A percentile compares a stretch with the other conserved stretches of the same genome.
Conservation (phyloP, 148 eudicot genomes). For the Rhododendron griersonianum region DNA sequence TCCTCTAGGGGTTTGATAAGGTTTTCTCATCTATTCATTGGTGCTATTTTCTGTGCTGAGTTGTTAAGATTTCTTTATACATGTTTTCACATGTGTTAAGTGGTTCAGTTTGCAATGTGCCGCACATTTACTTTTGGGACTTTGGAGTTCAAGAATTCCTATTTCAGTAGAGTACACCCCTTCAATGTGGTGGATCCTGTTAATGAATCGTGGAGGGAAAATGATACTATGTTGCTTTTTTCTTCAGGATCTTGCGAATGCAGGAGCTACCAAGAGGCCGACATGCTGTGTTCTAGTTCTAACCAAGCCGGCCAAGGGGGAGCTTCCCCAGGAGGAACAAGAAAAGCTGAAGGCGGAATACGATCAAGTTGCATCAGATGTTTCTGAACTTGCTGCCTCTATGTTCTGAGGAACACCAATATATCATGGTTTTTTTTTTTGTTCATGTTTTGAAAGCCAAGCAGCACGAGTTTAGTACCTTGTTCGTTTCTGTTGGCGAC, state of each 20-base stretch:
- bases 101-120: background rate
- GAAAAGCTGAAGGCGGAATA: slow-evolving; percentile 67
- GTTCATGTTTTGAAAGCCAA: background rate
- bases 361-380: slow-evolving; percentile 63
- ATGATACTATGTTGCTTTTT: background rate
- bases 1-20: background rate
- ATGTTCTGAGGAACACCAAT: slow-evolving; percentile 38
- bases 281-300: slow-evolving; percentile 91
- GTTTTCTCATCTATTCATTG: background rate
- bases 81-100: background rate
- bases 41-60: background rate
- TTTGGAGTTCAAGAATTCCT: background rate
- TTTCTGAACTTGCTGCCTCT: slow-evolving; percentile 46
- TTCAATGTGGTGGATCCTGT: background rate
- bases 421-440: background rate
- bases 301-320: slow-evolving; percentile 87
- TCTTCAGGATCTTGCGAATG: slow-evolving; percentile 89
- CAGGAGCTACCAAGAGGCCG: slow-evolving; percentile 95
- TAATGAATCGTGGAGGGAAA: background rate
- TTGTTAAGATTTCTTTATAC: background rate
- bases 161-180: too few relatives aligned
- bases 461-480: background rate
- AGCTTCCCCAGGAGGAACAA: slow-evolving; percentile 55
- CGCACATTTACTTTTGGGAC: background rate
- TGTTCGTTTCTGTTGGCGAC: background rate